Evolutionary conservation across 164 flowering plant species (phyloP), one percentile per base, ranked within the genome.

Genomic region (Umbellularia californica): DNA sequence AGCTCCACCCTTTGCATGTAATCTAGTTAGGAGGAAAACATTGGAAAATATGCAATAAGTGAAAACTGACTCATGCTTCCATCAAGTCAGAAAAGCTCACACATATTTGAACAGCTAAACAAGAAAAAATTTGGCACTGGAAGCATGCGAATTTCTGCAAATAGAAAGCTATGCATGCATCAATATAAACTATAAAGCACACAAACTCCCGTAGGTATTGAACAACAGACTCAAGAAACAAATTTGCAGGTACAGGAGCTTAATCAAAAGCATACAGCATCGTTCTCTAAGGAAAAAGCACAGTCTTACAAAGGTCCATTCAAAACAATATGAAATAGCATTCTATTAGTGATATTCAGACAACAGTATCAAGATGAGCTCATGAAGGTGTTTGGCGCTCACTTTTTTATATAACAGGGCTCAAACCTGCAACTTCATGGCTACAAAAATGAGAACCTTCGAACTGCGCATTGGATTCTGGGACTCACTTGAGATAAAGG

Each of bases 1-100:
- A 95, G 75, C 24, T 93, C 97, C 78, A 92, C 88, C 77, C 91
- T 90, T 78, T 82, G 85, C 89, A 75, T 66, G 79, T 93, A 90
- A 73, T 87, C 99, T 93, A 74, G 58, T 71, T 24, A 78, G 35
- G 20, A 63, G 77, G 19, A 68, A 25, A 70, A 23, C 41, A 69
- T 11, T 12, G 55, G 27, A 15, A 70, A 52, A 51, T n/a, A 11
- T 55, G 23, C 7, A 51, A 12, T 10, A 51, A 50, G 19, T 24
- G 19, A 13, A 51, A 51, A 51, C 3, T 0, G 30, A 24, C 33
- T 4, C 22, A 25, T 24, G 33, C 72, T 19, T 22, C 41, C 12
- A 24, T 50, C 6, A 24, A 64, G 14, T 64, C 22, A 25, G 33
- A 23, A 70, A 51, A 70, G 33, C 3, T 50, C 17, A 51, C 28